A percentile compares a stretch with the other conserved stretches of the same genome.
phyloP scores from a whole-genome alignment of 345 rosid species.

The Angophora floribunda region DNA sequence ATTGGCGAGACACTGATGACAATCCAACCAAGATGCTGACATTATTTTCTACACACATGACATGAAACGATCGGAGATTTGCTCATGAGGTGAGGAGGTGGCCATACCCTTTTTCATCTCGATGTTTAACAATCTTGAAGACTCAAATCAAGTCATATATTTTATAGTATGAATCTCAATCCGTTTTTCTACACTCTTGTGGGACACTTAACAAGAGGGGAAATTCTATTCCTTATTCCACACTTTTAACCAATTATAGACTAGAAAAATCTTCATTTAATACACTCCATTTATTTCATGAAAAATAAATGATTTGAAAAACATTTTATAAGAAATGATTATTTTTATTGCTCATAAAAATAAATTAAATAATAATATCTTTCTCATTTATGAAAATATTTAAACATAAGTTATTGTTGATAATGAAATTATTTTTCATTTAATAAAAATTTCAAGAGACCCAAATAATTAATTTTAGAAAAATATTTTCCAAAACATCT shows the following conservation, averaged over 20 bases:
- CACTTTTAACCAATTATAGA: neutral
- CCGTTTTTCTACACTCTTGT: neutral
- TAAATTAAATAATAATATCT: neutral
- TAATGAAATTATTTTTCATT: too few species aligned
- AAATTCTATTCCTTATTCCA: neutral
- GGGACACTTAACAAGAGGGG: neutral
- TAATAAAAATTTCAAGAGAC: neutral
- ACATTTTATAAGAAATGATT: neutral
- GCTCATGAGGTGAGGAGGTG: neutral
- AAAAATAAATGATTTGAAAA: neutral
- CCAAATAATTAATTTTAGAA: too few species aligned
- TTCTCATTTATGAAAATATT: neutral
- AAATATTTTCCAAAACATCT: too few species aligned
- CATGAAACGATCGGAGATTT: neutral
- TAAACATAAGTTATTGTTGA: neutral
- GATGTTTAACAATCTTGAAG: neutral
- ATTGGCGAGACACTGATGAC: neutral
- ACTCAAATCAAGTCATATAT: neutral
- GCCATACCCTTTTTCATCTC: neutral
- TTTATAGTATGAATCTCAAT: neutral
- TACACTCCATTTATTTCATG: neutral
- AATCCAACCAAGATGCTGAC: neutral
- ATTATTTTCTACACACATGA: neutral
- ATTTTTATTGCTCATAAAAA: rapidly evolving
- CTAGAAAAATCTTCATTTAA: neutral